Conservation (phyloP, 2,329 filamentous ascomycete species). For the Cercospora janseana region DNA sequence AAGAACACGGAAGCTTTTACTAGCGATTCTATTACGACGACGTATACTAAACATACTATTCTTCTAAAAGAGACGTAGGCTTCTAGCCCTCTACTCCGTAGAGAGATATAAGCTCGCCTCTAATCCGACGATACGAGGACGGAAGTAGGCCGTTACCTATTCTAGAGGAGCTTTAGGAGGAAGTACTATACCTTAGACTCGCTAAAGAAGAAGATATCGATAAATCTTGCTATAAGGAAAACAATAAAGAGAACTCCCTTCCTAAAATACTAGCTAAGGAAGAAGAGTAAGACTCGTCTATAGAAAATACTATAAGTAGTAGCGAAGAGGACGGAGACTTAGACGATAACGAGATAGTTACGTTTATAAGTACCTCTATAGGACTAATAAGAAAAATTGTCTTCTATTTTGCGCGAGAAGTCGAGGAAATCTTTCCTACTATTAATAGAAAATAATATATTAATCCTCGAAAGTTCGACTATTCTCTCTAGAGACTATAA, state of each 20-base stretch:
- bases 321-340: too few species aligned
- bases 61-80: conserved; percentile 7
- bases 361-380: not conserved
- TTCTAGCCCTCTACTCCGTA: not conserved
- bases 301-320: too few species aligned
- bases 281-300: too few species aligned
- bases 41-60: conserved; percentile 5
- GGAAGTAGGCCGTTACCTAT: not conserved
- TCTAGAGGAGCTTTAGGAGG: not conserved
- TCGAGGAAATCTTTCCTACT: not conserved
- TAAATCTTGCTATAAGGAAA: too few species aligned
- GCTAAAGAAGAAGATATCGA: too few species aligned
- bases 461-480: too few species aligned
- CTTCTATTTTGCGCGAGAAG: not conserved
- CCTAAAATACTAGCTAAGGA: too few species aligned
- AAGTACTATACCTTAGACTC: not conserved
- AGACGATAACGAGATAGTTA: not conserved
- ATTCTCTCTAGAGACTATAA: too few species aligned
- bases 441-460: too few species aligned
- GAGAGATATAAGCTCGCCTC: not conserved
- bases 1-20: conserved; percentile 7
- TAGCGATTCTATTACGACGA: conserved; percentile 9
- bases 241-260: too few species aligned
- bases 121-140: not conserved
- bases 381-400: not conserved